phyloP scores from a whole-genome alignment of 106 monocot species.

The Cymbidium sinense region DNA sequence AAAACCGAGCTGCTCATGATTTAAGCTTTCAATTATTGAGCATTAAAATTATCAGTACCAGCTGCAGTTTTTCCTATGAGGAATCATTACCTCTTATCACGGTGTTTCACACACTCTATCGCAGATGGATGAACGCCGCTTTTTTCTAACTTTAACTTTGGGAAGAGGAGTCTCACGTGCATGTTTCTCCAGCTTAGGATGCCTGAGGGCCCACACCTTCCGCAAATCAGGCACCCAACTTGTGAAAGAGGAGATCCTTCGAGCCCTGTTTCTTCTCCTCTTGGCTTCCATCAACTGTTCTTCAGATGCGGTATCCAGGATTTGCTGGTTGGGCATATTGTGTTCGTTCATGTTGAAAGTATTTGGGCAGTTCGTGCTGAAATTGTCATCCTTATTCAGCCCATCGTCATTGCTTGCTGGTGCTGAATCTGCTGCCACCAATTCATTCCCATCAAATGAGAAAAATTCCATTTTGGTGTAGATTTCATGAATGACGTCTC shows the following conservation, averaged over 20 bases:
- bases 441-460: slow-evolving; percentile 45
- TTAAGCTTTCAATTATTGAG: background rate
- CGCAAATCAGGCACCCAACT: slow-evolving; percentile 68
- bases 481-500: slow-evolving; percentile 54
- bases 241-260: slow-evolving; percentile 61
- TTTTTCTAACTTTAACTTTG: slow-evolving; percentile 21
- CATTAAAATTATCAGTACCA: background rate
- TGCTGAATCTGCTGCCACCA: slow-evolving; percentile 35
- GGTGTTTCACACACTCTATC: slow-evolving; percentile 86
- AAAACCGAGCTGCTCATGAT: background rate
- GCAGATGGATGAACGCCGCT: slow-evolving; percentile 12
- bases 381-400: slow-evolving; percentile 10
- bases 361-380: background rate
- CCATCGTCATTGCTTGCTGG: slow-evolving; percentile 43
- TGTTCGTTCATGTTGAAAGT: slow-evolving; percentile 2
- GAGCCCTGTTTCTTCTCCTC: slow-evolving; percentile 58
- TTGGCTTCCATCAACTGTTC: slow-evolving; percentile 36
- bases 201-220: slow-evolving; percentile 75
- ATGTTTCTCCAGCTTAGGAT: slow-evolving; percentile 21
- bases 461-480: slow-evolving; percentile 77
- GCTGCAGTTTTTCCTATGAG: background rate
- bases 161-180: background rate
- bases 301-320: slow-evolving; percentile 10
- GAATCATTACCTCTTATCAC: background rate
- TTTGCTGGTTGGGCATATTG: background rate